Evolutionary conservation across 78 protist genomes (phyloP).

Genomic region (Guillardia theta): DNA sequence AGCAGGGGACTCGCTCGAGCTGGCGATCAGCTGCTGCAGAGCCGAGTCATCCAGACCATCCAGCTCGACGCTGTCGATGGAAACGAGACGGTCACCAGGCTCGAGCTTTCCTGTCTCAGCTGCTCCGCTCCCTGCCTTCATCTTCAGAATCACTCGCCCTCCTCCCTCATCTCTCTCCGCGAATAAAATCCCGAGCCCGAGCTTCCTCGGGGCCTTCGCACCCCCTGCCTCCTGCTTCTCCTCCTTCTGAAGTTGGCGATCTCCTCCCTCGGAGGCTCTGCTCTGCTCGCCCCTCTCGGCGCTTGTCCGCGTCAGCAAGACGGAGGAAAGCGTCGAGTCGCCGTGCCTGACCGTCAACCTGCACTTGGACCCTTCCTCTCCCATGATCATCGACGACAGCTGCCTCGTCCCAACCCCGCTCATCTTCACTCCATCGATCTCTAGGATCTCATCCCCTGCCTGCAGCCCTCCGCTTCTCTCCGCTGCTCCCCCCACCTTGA

Average conservation of each 20-base stretch:
- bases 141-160: neutral
- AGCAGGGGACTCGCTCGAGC: neutral
- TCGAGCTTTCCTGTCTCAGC: neutral
- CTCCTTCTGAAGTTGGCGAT: too few species aligned
- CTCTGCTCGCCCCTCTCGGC: too few species aligned
- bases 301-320: neutral
- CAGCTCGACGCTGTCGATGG: neutral
- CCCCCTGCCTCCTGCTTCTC: too few species aligned
- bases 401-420: neutral
- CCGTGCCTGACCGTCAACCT: neutral
- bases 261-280: too few species aligned
- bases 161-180: neutral
- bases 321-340: neutral
- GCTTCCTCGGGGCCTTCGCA: too few species aligned
- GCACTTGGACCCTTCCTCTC: neutral
- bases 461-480: neutral
- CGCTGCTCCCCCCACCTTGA: neutral
- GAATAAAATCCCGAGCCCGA: neutral
- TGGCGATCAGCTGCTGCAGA: neutral
- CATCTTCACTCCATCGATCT: neutral
- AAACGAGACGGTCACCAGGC: neutral
- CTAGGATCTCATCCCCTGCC: neutral
- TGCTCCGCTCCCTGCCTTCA: neutral
- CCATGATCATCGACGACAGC: neutral
- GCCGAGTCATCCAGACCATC: neutral